These are phyloP conservation scores for Dionaea muscipula DNA, from an alignment of 179 eudicot genomes.

Conservation along the genomic window DNA sequence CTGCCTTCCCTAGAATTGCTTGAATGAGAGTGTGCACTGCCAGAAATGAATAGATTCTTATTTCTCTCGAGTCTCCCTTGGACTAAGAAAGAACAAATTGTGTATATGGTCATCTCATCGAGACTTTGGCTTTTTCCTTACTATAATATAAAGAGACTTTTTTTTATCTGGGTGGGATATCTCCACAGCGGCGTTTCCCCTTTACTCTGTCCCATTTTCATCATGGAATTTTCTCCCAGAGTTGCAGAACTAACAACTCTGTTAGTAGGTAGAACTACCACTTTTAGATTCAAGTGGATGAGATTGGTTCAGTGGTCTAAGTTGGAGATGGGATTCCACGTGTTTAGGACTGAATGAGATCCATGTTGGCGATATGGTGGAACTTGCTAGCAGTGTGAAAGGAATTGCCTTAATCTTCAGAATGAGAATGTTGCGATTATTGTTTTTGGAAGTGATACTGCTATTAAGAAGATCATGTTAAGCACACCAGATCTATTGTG, in stretches of 20 bases:
- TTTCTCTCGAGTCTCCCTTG: too few relatives aligned
- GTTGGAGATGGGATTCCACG: conserved; percentile 14
- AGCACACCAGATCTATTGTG: neutral
- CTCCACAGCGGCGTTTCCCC: neutral
- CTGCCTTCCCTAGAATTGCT: too few relatives aligned
- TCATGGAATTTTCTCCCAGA: conserved; percentile 2
- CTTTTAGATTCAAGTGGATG: neutral
- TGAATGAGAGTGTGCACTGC: too few relatives aligned
- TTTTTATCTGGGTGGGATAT: too few relatives aligned
- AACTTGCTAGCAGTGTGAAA: conserved; percentile 11
- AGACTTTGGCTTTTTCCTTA: too few relatives aligned
- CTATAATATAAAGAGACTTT: too few relatives aligned
- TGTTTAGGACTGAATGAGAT: conserved; percentile 12
- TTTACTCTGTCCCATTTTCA: neutral
- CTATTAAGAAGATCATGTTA: conserved; percentile 1
- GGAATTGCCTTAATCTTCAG: conserved; percentile 12
- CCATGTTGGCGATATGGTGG: conserved; percentile 14
- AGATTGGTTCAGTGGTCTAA: conserved; percentile 1
- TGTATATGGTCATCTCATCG: too few relatives aligned
- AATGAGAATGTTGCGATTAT: conserved; percentile 3
- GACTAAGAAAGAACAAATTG: too few relatives aligned
- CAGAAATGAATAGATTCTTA: too few relatives aligned
- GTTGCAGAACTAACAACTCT: neutral
- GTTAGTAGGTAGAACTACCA: neutral
- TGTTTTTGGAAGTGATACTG: too few relatives aligned